Base-by-base conservation (phyloP, 1,284 basidiomycete species). In the Melampsora abietis-canadensis region DNA sequence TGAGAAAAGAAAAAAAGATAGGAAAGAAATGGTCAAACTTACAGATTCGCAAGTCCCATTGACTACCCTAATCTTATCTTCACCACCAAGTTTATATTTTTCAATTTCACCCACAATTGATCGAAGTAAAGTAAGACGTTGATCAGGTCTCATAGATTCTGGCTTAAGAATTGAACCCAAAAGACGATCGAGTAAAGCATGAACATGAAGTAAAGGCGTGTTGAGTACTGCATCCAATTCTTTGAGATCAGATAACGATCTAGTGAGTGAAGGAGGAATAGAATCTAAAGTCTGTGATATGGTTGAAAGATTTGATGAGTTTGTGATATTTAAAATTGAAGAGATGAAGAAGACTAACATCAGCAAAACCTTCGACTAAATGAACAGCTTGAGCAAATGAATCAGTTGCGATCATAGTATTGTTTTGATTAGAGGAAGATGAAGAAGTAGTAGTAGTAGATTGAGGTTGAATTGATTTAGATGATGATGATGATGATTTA, bases 41-140 rank as follows among this genome's bases (percentile, higher is more conserved):
- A 87, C 86, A 17, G 85, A 91, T 83, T 99, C 95, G 69, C 93
- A 92, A 12, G 94, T 94, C 78, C 91, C 91, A 78, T 90, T 92
- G 12, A 94, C 94, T 76, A 98, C 94, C 79, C 94, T 88, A 81
- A 98, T 98, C 86, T 98, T 98, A 88, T 99, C 95, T 82, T 98
- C 96, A 60, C 92, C 92, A 51, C 96, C 96, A 76, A 94, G 88
- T 82, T 94, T 94, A 84, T 97, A 92, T 64, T 91, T 87, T 54
- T 87, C 85, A 0, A 94, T 92, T 82, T 97, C 94, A 77, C 97
- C 94, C 12, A 94, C 92, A 79, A 97, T 93, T 81, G 96, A 92
- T 76, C 89, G 87, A 76, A 99, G 87, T 37, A 94, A 87, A 84
- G 89, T 88, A 68, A 98, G 88, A 51, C 94, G 88, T 78, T 92